A percentile compares a stretch with the other conserved stretches of the same genome.
phyloP scores from a whole-genome alignment of 2,329 filamentous ascomycete species.

The Talaromyces sp. region DNA sequence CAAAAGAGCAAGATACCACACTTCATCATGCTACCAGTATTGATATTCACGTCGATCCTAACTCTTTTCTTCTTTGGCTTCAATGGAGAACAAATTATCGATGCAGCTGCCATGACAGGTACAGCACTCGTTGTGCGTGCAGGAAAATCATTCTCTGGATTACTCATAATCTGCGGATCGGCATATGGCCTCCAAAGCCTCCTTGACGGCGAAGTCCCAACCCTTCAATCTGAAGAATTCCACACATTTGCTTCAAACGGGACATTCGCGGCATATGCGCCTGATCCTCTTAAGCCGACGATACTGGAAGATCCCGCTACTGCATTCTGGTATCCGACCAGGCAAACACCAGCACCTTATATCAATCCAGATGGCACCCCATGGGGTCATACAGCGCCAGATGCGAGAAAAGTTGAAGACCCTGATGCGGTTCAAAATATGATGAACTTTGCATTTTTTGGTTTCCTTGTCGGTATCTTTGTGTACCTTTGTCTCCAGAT shows the following conservation, averaged over 20 bases:
- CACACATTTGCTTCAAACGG: neutral
- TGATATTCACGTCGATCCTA: neutral
- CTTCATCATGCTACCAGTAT: neutral
- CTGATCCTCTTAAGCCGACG: neutral
- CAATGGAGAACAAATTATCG: neutral
- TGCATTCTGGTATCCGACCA: neutral
- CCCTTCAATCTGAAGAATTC: neutral
- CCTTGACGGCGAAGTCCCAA: neutral
- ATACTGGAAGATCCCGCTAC: neutral
- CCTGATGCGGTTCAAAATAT: neutral
- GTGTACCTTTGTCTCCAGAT: neutral
- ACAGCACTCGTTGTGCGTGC: neutral
- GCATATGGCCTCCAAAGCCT: neutral
- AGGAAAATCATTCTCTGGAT: neutral
- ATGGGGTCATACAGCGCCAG: neutral
- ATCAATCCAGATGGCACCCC: neutral
- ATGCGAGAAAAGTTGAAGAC: neutral
- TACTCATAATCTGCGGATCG: neutral
- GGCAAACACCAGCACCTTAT: neutral
- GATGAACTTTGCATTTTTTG: neutral
- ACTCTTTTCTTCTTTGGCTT: slow-evolving; percentile 13
- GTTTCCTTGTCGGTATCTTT: neutral
- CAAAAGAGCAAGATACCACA: neutral
- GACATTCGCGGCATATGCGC: neutral
- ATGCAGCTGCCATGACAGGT: neutral